Conservation (phyloP, 2,329 filamentous ascomycete species). For the Fusarium pseudonygamai region DNA sequence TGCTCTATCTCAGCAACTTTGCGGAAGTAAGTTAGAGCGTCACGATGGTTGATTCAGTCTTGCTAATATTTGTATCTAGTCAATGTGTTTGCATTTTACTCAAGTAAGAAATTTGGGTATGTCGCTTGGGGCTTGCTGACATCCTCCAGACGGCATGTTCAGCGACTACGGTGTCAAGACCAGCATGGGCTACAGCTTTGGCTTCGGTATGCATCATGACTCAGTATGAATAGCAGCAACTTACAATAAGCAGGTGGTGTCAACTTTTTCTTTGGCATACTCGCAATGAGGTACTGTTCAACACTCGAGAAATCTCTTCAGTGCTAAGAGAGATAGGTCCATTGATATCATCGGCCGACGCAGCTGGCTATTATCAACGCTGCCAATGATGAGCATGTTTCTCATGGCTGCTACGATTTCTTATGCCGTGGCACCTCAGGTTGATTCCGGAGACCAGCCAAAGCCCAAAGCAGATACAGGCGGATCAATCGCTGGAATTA, state of each 20-base stretch:
- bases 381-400: conserved; percentile 52
- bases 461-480: neutral
- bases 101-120: conserved; percentile 39
- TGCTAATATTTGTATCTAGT: neutral
- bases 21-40: conserved; percentile 27
- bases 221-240: neutral
- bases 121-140: neutral
- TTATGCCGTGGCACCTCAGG: conserved; percentile 1
- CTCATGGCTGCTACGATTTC: conserved; percentile 22
- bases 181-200: conserved; percentile 37
- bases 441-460: conserved; percentile 16
- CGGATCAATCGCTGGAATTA: conserved; percentile 14
- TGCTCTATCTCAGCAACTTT: conserved; percentile 43
- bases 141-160: conserved; percentile 16
- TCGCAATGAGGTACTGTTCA: conserved; percentile 44
- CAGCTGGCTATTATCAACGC: conserved; percentile 54
- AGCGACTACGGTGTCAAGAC: conserved; percentile 27
- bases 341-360: conserved; percentile 52
- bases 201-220: conserved; percentile 41
- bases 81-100: conserved; percentile 56
- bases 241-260: conserved; percentile 43
- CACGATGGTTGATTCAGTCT: accelerated
- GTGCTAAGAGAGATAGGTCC: conserved; percentile 28
- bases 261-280: conserved; percentile 51
- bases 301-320: accelerated